Evolutionary conservation across 805 yeast genomes (phyloP).

Genomic region (Kuraishia hungarica): DNA sequence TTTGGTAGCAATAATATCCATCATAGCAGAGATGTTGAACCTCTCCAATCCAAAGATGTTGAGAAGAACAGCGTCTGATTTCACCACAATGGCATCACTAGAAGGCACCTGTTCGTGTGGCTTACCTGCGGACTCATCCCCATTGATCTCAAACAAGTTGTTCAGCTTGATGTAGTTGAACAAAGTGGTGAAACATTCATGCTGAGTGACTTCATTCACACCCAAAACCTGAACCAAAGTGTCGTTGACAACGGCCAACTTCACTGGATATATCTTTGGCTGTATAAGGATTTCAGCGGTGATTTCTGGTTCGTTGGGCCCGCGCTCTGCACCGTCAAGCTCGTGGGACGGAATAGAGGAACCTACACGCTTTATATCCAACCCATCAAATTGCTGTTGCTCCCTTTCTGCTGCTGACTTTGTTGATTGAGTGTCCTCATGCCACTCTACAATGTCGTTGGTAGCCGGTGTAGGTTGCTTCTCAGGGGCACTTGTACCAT

Average conservation of each 20-base stretch:
- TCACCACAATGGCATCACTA: conserved; percentile 18
- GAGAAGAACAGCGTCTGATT: conserved; percentile 35
- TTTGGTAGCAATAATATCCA: conserved; percentile 56
- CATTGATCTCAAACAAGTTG: conserved; percentile 23
- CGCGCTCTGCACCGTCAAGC: conserved; percentile 14
- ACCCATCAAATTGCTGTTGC: conserved; percentile 65
- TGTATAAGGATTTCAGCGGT: conserved; percentile 70
- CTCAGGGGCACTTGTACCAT: conserved; percentile 19
- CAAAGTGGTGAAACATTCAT: conserved; percentile 51
- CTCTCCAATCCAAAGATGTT: conserved; percentile 39
- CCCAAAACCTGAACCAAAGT: conserved; percentile 65
- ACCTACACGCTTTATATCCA: conserved; percentile 82
- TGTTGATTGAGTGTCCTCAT: conserved; percentile 41
- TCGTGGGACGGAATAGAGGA: conserved; percentile 19
- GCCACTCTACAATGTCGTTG: conserved; percentile 76
- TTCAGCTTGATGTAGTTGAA: conserved; percentile 27
- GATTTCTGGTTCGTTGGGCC: conserved; percentile 34
- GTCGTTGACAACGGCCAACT: conserved; percentile 54
- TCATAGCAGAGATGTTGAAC: conserved; percentile 62
- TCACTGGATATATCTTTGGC: conserved; percentile 67
- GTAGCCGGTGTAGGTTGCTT: conserved; percentile 7
- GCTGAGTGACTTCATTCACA: conserved; percentile 70
- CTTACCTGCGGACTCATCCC: not conserved
- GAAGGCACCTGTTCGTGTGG: conserved; percentile 9
- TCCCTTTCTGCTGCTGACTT: conserved; percentile 20